A percentile compares a stretch with the other conserved stretches of the same genome.
phyloP scores from a whole-genome alignment of 148 eudicot species.

The Fagopyrum homotropicum region DNA sequence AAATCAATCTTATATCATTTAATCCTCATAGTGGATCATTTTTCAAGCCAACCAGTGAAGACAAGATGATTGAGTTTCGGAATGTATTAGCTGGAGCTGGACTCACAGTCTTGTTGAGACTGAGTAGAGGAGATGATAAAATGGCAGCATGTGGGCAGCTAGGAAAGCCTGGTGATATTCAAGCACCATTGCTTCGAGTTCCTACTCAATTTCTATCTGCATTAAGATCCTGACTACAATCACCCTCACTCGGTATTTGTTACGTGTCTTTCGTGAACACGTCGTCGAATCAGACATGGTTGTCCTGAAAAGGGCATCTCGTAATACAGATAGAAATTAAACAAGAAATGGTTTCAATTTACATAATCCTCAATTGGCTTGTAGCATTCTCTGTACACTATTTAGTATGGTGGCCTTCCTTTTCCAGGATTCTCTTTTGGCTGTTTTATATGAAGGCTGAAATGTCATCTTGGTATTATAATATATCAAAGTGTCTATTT shows the following conservation, averaged over 20 bases:
- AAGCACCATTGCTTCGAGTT: constrained; percentile 70
- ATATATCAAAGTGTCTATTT: too few species aligned
- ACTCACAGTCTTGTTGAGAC: constrained; percentile 57
- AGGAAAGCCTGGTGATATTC: constrained; percentile 70
- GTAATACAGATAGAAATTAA: too few species aligned
- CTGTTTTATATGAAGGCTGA: too few species aligned
- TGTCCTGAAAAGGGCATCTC: not conserved
- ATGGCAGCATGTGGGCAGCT: constrained; percentile 99
- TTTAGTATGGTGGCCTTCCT: too few species aligned
- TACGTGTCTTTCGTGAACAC: too few species aligned
- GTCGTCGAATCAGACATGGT: not conserved
- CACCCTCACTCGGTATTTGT: not conserved
- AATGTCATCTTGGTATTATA: too few species aligned
- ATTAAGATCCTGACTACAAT: constrained; percentile 20
- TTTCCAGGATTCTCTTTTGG: too few species aligned
- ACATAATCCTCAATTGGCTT: not conserved
- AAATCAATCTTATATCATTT: constrained; percentile 90
- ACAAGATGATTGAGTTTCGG: constrained; percentile 80
- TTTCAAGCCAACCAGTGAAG: constrained; percentile 66
- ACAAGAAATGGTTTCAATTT: not conserved
- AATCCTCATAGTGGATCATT: constrained; percentile 81
- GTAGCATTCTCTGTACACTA: too few species aligned
- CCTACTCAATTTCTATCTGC: constrained; percentile 49
- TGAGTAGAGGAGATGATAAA: constrained; percentile 91
- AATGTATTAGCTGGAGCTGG: constrained; percentile 73